Conservation (phyloP, 371 early-diverging fungal species). For the Mortierella sp. region DNA sequence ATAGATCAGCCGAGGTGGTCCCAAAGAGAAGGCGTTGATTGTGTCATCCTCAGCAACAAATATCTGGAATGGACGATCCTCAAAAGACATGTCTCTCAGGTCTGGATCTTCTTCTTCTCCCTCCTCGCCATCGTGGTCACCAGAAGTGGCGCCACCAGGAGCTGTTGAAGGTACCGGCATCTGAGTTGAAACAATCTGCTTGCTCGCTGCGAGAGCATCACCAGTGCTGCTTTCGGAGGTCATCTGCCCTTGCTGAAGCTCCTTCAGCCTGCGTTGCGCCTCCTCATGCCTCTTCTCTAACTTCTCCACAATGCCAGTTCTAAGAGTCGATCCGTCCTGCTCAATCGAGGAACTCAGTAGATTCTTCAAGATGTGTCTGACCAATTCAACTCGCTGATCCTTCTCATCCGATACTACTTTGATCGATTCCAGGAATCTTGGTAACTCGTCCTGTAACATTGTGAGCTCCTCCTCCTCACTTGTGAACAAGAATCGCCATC, state of each 20-base stretch:
- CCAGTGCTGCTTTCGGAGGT: too few relatives aligned
- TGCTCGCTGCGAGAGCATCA: too few relatives aligned
- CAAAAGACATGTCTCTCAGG: conserved; percentile 25
- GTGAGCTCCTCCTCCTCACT: conserved; percentile 65
- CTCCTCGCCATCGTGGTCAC: conserved; percentile 16
- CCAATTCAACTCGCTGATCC: conserved; percentile 29
- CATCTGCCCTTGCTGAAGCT: conserved; percentile 8
- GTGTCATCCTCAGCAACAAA: conserved; percentile 42
- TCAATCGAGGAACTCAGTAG: conserved; percentile 39
- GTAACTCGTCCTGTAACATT: conserved; percentile 46
- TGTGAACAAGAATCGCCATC: conserved; percentile 64
- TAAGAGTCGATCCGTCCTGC: conserved; percentile 42
- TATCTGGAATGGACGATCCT: conserved; percentile 47
- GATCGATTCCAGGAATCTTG: conserved; percentile 24
- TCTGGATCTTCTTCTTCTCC: conserved; percentile 30
- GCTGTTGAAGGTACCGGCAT: conserved; percentile 9
- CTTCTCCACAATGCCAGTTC: conserved; percentile 35
- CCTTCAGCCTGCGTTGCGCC: conserved; percentile 23
- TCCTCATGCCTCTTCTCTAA: conserved; percentile 33
- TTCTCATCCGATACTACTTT: conserved; percentile 25
- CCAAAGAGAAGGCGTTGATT: conserved; percentile 43
- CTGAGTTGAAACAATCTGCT: conserved; percentile 38
- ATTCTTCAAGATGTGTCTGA: conserved; percentile 41
- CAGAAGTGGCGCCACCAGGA: too few relatives aligned
- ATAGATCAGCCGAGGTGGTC: conserved; percentile 52